phyloP scores from a whole-genome alignment of 306 rosid species.

The Coriaria nepalensis region DNA sequence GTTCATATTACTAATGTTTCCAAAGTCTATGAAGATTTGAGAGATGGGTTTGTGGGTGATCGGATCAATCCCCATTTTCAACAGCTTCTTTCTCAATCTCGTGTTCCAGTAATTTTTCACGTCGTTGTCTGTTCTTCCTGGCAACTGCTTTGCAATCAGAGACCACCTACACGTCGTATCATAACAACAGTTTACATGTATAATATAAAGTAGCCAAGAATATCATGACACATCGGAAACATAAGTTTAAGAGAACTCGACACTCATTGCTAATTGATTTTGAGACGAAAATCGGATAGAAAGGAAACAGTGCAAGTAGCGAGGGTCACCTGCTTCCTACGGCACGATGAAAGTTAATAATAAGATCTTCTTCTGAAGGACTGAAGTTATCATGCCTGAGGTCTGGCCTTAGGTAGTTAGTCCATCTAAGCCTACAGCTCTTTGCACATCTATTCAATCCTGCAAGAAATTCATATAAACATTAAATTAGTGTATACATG shows the following conservation, averaged over 20 bases:
- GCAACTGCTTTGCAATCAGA: conserved; percentile 55
- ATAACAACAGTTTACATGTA: background rate
- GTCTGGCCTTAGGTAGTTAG: conserved; percentile 83
- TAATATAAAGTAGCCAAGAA: background rate
- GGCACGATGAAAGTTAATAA: conserved; percentile 68
- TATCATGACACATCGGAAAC: background rate
- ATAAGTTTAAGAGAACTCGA: background rate
- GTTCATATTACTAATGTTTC: conserved; percentile 47
- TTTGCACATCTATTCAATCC: conserved; percentile 88
- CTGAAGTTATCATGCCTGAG: conserved; percentile 83
- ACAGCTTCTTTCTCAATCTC: conserved; percentile 76
- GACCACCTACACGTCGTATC: conserved; percentile 58
- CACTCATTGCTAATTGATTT: no score
- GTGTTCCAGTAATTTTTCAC: conserved; percentile 98
- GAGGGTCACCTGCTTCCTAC: conserved; percentile 71
- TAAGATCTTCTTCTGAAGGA: conserved; percentile 72
- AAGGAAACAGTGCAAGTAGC: conserved; percentile 1
- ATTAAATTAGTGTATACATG: no score
- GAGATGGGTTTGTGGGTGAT: conserved; percentile 78
- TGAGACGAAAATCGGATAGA: background rate
- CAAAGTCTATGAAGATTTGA: conserved; percentile 65
- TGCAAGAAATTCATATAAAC: no score
- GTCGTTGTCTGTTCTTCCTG: conserved; percentile 94
- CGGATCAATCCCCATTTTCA: conserved; percentile 82
- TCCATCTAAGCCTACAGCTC: conserved; percentile 93